A percentile compares a stretch with the other conserved stretches of the same genome.
These are phyloP conservation scores for Cerrena zonata DNA, from an alignment of 1,284 basidiomycete species.

Conservation along the genomic window DNA sequence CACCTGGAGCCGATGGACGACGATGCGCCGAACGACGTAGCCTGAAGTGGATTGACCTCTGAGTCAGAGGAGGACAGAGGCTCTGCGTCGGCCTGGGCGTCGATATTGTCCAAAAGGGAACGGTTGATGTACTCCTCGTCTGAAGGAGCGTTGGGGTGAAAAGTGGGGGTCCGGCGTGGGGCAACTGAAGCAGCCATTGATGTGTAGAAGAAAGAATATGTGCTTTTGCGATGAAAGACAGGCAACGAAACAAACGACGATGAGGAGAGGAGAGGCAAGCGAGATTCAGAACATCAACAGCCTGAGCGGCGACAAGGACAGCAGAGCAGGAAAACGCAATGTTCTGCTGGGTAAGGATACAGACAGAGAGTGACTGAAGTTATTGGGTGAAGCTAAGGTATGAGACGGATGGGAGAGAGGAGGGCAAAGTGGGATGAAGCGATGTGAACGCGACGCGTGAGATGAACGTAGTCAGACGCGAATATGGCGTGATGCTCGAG, in stretches of 20 bases:
- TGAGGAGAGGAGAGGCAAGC: conserved; percentile 17
- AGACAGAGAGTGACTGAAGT: conserved; percentile 26
- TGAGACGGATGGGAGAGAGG: conserved; percentile 15
- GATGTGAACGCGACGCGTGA: conserved; percentile 30
- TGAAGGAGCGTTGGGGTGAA: conserved; percentile 30
- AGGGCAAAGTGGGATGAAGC: conserved; percentile 14
- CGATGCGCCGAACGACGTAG: conserved; percentile 41
- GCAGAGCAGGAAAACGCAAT: conserved; percentile 24
- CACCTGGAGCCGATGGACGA: conserved; percentile 50
- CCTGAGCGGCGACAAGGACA: conserved; percentile 25
- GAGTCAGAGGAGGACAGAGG: conserved; percentile 50
- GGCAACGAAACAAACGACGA: conserved; percentile 15
- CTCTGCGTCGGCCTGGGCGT: conserved; percentile 75
- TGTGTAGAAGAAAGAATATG: conserved; percentile 37
- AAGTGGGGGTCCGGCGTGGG: conserved; percentile 30
- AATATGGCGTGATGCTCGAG: conserved; percentile 18
- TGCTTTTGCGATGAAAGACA: background rate
- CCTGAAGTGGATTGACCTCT: conserved; percentile 42
- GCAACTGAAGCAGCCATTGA: conserved; percentile 55
- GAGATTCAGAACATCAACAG: conserved; percentile 32
- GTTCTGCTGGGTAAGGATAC: conserved; percentile 27
- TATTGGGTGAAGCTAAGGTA: conserved; percentile 26
- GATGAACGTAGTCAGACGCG: conserved; percentile 16
- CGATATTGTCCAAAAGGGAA: conserved; percentile 70
- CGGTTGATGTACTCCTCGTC: conserved; percentile 82